Evolutionary conservation across 345 rosid genomes (phyloP).

Genomic region (Lumnitzera racemosa): DNA sequence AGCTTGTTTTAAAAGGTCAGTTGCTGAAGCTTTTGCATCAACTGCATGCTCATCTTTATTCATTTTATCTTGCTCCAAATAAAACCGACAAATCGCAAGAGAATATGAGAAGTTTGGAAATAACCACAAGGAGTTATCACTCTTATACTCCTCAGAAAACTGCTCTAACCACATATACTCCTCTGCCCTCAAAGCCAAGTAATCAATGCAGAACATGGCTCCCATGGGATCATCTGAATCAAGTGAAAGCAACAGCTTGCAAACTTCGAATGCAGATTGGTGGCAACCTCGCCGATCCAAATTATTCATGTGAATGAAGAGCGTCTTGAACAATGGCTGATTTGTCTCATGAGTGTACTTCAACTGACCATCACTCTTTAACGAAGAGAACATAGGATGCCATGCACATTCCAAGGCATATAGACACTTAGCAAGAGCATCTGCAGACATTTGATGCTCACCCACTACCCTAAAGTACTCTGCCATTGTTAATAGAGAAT

Average conservation of each 20-base stretch:
- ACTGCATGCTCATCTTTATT: conserved; percentile 18
- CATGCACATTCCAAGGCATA: conserved; percentile 87
- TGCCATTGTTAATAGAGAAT: conserved; percentile 87
- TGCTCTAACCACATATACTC: conserved; percentile 76
- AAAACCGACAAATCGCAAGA: conserved; percentile 74
- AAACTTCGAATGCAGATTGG: conserved; percentile 83
- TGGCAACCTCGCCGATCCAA: conserved; percentile 91
- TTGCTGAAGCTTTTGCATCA: conserved; percentile 41
- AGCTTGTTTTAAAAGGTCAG: conserved; percentile 81
- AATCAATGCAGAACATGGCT: conserved; percentile 82
- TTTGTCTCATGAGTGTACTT: conserved; percentile 65
- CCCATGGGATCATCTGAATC: conserved; percentile 84
- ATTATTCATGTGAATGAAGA: conserved; percentile 80
- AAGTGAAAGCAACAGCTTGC: conserved; percentile 73
- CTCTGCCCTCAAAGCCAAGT: conserved; percentile 78
- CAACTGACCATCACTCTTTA: conserved; percentile 67
- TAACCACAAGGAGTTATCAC: conserved; percentile 78
- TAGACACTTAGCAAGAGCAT: conserved; percentile 69
- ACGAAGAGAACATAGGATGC: conserved; percentile 75
- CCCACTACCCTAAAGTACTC: conserved; percentile 80
- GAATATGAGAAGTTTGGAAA: conserved; percentile 83
- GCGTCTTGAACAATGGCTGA: conserved; percentile 66
- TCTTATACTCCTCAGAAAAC: conserved; percentile 61
- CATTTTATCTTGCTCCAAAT: conserved; percentile 48
- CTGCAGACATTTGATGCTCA: conserved; percentile 83